These are phyloP conservation scores for Thalassiosira pacifica DNA, from an alignment of 352 stramenopile genomes.

Conservation along the genomic window DNA sequence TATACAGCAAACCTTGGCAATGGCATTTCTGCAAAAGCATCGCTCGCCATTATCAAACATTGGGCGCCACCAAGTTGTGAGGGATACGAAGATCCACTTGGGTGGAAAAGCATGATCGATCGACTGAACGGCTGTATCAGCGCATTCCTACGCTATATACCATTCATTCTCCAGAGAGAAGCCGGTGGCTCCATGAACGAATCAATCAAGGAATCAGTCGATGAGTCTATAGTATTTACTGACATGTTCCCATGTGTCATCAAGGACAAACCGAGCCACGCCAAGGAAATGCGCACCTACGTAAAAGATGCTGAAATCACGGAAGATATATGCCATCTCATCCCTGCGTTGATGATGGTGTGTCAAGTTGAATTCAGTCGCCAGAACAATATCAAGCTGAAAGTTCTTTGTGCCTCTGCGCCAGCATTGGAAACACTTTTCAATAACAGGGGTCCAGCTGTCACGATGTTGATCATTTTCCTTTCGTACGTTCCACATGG, in stretches of 20 bases:
- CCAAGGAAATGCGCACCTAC: neutral
- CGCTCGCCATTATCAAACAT: conserved; percentile 11
- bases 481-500: neutral
- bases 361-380: neutral
- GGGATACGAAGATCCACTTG: neutral
- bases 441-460: neutral
- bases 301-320: neutral
- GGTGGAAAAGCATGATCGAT: conserved; percentile 6
- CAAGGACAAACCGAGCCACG: neutral
- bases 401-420: neutral
- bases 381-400: neutral
- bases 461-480: neutral
- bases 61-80: conserved; percentile 11
- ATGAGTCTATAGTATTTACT: neutral
- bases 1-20: conserved; percentile 8
- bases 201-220: neutral
- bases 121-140: conserved; percentile 6
- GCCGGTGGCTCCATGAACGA: neutral
- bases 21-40: neutral
- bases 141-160: neutral
- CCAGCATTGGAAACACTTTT: neutral
- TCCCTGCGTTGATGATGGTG: neutral
- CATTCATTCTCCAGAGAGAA: neutral
- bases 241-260: neutral
- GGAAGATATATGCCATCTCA: neutral